Percentiles rank a stretch among this genome's conserved stretches.
Evolutionary conservation across 75 land plant species (phyloP).

Genomic region (Ceratopteris richardii): DNA sequence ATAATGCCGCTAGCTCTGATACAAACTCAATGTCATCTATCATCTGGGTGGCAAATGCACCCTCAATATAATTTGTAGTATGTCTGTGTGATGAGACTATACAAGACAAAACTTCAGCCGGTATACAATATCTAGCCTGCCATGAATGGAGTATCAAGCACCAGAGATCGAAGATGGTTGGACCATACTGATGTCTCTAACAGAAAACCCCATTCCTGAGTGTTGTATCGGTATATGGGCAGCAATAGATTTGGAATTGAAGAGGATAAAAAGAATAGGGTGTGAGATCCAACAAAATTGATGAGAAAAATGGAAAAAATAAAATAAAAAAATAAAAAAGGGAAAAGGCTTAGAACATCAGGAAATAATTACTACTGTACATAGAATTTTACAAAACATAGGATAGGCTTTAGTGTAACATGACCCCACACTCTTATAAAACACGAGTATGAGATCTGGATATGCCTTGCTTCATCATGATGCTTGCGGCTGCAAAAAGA

Average conservation of each 20-base stretch:
- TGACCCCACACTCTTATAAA: neutral
- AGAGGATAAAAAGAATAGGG: neutral
- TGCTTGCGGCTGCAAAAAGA: slow-evolving; percentile 38
- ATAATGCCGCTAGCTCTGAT: no score
- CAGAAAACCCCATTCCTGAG: neutral
- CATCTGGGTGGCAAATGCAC: no score
- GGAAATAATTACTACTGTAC: no score
- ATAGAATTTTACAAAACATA: neutral
- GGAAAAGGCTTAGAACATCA: no score
- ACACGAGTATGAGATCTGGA: neutral
- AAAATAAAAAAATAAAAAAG: no score
- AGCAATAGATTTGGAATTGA: neutral
- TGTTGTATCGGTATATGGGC: neutral
- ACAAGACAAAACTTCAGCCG: neutral
- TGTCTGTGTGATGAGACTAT: no score
- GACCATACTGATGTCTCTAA: neutral
- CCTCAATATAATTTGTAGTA: no score
- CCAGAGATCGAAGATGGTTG: neutral
- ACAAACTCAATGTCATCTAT: no score
- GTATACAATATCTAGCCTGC: neutral
- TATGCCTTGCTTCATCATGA: slow-evolving; percentile 11
- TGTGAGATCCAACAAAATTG: no score
- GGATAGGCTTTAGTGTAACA: neutral
- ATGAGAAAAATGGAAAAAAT: no score
- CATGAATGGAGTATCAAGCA: neutral